Evolutionary conservation across 352 stramenopile genomes (phyloP), one percentile per base, ranked within the genome.

Genomic region (Phytophthora chlamydospora): DNA sequence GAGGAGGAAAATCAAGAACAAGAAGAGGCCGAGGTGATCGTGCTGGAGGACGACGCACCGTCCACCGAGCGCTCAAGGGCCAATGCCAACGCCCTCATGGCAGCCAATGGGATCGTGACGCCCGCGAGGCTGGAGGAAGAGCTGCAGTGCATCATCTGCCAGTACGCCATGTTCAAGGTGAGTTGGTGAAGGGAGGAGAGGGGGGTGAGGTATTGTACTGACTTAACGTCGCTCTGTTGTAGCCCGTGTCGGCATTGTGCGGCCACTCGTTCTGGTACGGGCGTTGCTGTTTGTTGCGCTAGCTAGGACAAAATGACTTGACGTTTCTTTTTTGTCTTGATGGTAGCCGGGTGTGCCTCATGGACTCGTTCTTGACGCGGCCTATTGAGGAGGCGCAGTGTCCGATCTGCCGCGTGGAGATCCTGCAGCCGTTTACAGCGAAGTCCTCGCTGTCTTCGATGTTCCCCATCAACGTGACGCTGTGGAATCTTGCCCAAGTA

Each of bases 401-500:
- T 32, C 71, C 78, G 0, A 75, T 81, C 16, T 87, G 78, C 21
- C 75, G 78, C 12, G 59, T 72, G 13, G 60, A 77, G n/a, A 56
- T 87, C 13, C 50, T 84, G 39, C 40, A 63, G 19, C 59, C 62
- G 19, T 59, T 80, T 19, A 59, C 58, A 21, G 34, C 59, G 7
- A 68, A 65, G 27, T 35, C 51, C 7, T 63, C 66, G 11, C 41
- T 73, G 8, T 40, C 44, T 8, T 66, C 69, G 10, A 47, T 73
- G 16, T 87, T 92, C 50, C 78, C 65, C 13, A 61, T 89, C 46
- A 92, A 89, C 34, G 77, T 92, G 4, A 88, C 80, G 29, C 57
- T 92, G 16, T 92, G 80, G 80, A 92, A 90, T 55, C 49, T 87
- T 29, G 72, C 80, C 13, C 83, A 92, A 70, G 80, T 90, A 34